Base-by-base conservation (phyloP, 2,329 filamentous ascomycete genomes). In the Hyphodiscus sp. region DNA sequence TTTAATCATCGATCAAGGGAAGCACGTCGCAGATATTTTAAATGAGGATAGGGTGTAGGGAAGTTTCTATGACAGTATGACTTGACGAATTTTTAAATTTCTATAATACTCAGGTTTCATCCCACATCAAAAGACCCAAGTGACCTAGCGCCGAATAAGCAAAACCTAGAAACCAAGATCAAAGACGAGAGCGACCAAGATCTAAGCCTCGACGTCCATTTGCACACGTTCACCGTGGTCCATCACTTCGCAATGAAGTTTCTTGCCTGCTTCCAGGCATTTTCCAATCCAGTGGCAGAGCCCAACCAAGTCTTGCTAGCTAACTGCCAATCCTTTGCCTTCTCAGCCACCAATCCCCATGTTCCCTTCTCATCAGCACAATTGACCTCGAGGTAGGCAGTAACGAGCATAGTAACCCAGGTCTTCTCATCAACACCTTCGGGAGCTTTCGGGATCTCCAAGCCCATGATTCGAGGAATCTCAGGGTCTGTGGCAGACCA, bases 401-500 rank as follows among this genome's bases (percentile, higher is more conserved):
- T 15, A 13, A 38, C 33, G 33, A 38, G 2, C 20, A 46, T 16
- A 1, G 49, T 46, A 20, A 23, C 20, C 19, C 45, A 49, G 9
- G 20, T 20, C 20, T 30, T 53, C 20, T 29, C 16, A 18, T 47
- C 19, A 1, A 67, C 67, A 1, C 76, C 76, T 1, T 65, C 64
- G 18, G 68, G 54, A 1, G 53, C 54, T 19, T 59, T 55, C 45
- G 49, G 52, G 16, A 41, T 15, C 45, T 43, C 30, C n/a, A 53
- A 16, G 13, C 50, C 30, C 53, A 59, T 57, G 54, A 57, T 62
- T 2, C 47, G 48, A 2, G 26, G 47, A 29, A 57, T 49, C 11
- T 38, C 33, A 0, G 57, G 23, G 1, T 61, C 50, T 1, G 52
- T 26, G 23, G 23, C 20, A 0, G 44, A 1, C 81, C 81, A 85